Base-by-base conservation (phyloP, 140 eudicot species). In the Senecio squalidus region DNA sequence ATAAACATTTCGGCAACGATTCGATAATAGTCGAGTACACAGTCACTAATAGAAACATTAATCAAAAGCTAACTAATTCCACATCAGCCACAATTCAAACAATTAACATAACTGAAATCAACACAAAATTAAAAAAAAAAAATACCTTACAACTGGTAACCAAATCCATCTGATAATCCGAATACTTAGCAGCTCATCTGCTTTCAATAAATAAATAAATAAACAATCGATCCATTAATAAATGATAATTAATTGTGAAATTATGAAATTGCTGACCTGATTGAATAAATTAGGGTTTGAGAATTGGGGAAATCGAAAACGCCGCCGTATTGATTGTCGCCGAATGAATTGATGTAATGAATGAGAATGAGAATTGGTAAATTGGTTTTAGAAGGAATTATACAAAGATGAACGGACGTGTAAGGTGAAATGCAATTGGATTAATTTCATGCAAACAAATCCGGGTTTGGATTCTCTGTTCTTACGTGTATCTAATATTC, bases 121-220 rank as follows among this genome's bases (percentile, higher is more conserved):
- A 56, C 66, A 4, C 2, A 23, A 16, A 56, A 49, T 17, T 31
- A 28, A 1, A 13, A 30, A 49, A 46, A 51, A 64, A 15, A 10
- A 47, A 48, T 73, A 92, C 98, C 98, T 92, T 92, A 63, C 80
- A 84, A 45, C 81, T 79, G 27, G 91, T 40, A 28, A 69, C 86
- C 76, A 79, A 69, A 85, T 92, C 98, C 98, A 92, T 92, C 71
- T 64, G 59, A 53, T 39, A 45, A 38, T 57, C 16, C 70, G 57
- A 34, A 62, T 18, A 41, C 54, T 23, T 66, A 60, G 9, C 62
- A 61, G 48, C 60, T 40, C 48, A 66, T 55, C 60, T 11, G 60
- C 75, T 70, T 51, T 60, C 53, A 62, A 36, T 43, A 49, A 53
- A 58, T 52, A 30, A 4, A 30, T 30, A 30, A 62, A 71, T 36